Base-by-base conservation (phyloP, 768 basidiomycete species). In the Sporobolomyces pararoseus region DNA sequence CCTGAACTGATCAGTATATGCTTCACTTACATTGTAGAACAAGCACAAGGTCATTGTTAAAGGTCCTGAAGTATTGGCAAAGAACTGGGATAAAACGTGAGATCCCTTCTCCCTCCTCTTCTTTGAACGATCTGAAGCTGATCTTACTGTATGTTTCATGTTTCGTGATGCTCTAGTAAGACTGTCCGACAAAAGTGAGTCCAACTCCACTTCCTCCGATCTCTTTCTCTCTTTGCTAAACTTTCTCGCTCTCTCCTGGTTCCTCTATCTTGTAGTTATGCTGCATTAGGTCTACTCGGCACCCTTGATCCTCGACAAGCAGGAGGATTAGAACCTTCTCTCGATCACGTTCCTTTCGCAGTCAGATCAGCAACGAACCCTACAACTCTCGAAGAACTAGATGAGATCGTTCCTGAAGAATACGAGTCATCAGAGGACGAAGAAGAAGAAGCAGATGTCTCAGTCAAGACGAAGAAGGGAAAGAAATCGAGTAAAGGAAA, bases 101-200 rank as follows among this genome's bases (percentile, higher is more conserved):
- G 72, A 35, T 27, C n/a, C 17, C 34, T 9, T n/a, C 27, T 14
- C 32, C 19, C 50, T 17, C n/a, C 23, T 31, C 3, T 55, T 55
- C 32, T 25, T 7, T 19, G 19, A 19, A 7, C 23, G 21, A 47
- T 13, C 23, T 13, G 10, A 21, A 23, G 10, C 10, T 47, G 46
- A 42, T 17, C 9, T 42, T 42, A 17, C 39, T 50, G 57, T 25
- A 32, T 19, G 6, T 10, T 23, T 19, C 12, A n/a, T n/a, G n/a
- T n/a, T 39, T 27, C 27, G 25, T 25, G 16, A 6, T 37, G 39
- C n/a, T 14, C 13, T 65, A 74, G 73, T 12, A 70, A 70, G 70
- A 75, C 73, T 25, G 70, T 71, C 21, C 63, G 67, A 7, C 73
- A 75, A 53, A 75, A 75, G 73, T 75, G 32, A 31, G 68, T 21